Base-by-base conservation (phyloP, 768 basidiomycete genomes). In the Tephrocybe sp. region DNA sequence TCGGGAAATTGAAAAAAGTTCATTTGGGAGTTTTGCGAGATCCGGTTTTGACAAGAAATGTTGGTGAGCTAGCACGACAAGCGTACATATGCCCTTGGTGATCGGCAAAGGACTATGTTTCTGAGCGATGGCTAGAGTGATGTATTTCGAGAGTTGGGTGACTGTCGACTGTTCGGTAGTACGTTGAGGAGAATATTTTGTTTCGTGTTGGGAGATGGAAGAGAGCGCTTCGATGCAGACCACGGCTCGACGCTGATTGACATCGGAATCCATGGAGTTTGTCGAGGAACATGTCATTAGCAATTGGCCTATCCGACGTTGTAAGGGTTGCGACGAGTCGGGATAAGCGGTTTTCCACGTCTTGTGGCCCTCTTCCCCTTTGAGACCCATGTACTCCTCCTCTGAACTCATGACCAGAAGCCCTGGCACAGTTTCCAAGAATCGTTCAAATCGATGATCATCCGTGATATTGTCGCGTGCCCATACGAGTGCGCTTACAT, bases 381-480 rank as follows among this genome's bases (percentile, higher is more conserved):
- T 26, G 26, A 26, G 26, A 7, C 3, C 26, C 3, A 7, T 26
- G 26, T 26, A 26, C 26, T 7, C 26, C 4, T 26, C 7, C 7
- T 26, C 26, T 7, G 26, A 26, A 11, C 16, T 36, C 14, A 36
- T 9, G 5, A 35, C 17, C 22, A 48, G 26, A 48, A 48, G 38
- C 12, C 46, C 46, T 23, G 46, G 46, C 4, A 48, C 39, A n/a
- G 35, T 48, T 31, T 48, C 35, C 3, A 48, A 22, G 36, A 48
- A 39, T 4, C 35, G 3, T 23, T 48, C 22, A 19, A 48, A 22
- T 19, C 26, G 23, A n/a, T 22, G 19, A 26, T 39, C 46, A 19
- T 41, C 23, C 22, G 40, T 41, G 12, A 41, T 23, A 4, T 4
- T 41, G 11, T 22, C 20, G n/a, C 12, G 12, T 17, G 34, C 35